Conservation (phyloP, 768 basidiomycete genomes). For the Strobilomyces echinocephalus region DNA sequence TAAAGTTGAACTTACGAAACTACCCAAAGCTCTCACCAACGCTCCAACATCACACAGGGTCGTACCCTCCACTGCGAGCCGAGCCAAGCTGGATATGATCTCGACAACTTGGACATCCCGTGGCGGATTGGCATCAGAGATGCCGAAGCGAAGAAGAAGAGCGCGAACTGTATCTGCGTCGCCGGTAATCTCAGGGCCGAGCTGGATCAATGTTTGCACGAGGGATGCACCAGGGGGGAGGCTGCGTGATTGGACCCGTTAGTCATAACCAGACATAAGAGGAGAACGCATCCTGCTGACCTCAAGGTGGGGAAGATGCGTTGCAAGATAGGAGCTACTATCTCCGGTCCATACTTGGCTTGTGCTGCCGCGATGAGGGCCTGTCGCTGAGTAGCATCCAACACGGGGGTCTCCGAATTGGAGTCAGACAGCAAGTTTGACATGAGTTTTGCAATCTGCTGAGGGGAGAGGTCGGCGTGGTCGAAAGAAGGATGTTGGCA, state of each 20-base stretch:
- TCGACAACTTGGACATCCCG: slow-evolving; percentile 68
- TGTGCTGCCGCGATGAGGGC: slow-evolving; percentile 70
- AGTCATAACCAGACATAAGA: slow-evolving; percentile 10
- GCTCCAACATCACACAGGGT: slow-evolving; percentile 70
- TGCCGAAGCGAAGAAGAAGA: slow-evolving; percentile 68
- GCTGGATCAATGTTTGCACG: slow-evolving; percentile 69
- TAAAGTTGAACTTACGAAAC: slow-evolving; percentile 55
- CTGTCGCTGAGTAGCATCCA: slow-evolving; percentile 71
- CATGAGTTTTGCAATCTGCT: slow-evolving; percentile 75
- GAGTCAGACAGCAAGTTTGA: slow-evolving; percentile 73
- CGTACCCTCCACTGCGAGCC: slow-evolving; percentile 68
- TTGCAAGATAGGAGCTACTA: slow-evolving; percentile 67
- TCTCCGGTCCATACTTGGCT: slow-evolving; percentile 76
- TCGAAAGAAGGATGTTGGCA: slow-evolving; percentile 81
- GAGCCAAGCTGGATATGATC: slow-evolving; percentile 61
- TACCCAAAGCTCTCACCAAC: slow-evolving; percentile 65
- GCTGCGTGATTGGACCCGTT: slow-evolving; percentile 36
- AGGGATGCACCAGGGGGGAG: slow-evolving; percentile 62
- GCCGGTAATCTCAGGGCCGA: slow-evolving; percentile 75
- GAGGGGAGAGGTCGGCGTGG: slow-evolving; percentile 69
- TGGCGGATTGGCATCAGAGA: slow-evolving; percentile 68
- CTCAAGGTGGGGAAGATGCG: slow-evolving; percentile 71
- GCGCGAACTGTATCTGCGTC: slow-evolving; percentile 69
- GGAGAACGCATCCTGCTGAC: slow-evolving; percentile 35
- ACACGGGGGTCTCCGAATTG: slow-evolving; percentile 60